Percentiles rank a stretch among this genome's conserved stretches.
phyloP scores from a whole-genome alignment of 805 yeast species.

The Ogataea trehalophila region DNA sequence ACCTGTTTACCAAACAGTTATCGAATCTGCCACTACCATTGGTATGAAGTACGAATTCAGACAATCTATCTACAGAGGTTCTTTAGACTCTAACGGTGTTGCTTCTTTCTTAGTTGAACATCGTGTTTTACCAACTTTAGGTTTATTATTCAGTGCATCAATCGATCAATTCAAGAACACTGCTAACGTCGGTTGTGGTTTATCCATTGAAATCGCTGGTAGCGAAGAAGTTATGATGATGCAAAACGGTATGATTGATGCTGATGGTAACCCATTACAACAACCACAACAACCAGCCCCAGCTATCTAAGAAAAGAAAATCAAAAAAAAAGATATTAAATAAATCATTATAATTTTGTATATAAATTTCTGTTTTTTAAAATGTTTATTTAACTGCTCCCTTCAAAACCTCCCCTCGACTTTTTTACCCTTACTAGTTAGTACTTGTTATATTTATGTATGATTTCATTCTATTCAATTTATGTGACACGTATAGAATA shows the following conservation, averaged over 20 bases:
- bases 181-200: slow-evolving; percentile 85
- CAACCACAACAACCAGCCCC: slow-evolving; percentile 49
- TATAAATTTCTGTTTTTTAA: too few species aligned
- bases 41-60: slow-evolving; percentile 99
- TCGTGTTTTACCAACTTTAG: slow-evolving; percentile 86
- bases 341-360: too few species aligned
- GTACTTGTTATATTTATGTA: too few species aligned
- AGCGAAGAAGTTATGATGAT: slow-evolving; percentile 86
- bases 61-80: slow-evolving; percentile 93
- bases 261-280: slow-evolving; percentile 80
- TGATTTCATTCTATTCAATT: too few species aligned
- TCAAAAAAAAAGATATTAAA: background rate
- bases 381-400: too few species aligned
- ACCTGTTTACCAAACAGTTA: slow-evolving; percentile 74
- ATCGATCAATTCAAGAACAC: slow-evolving; percentile 80
- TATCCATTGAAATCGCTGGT: slow-evolving; percentile 94
- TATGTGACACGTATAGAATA: background rate
- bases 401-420: too few species aligned
- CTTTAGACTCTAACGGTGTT: slow-evolving; percentile 85
- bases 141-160: slow-evolving; percentile 83
- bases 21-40: slow-evolving; percentile 87
- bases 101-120: slow-evolving; percentile 89
- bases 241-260: slow-evolving; percentile 83
- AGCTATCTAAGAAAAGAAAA: background rate
- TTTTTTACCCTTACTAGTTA: background rate